Evolutionary conservation across 2,329 filamentous ascomycete genomes (phyloP), one percentile per base, ranked within the genome.

Genomic region (Diaporthe citri): DNA sequence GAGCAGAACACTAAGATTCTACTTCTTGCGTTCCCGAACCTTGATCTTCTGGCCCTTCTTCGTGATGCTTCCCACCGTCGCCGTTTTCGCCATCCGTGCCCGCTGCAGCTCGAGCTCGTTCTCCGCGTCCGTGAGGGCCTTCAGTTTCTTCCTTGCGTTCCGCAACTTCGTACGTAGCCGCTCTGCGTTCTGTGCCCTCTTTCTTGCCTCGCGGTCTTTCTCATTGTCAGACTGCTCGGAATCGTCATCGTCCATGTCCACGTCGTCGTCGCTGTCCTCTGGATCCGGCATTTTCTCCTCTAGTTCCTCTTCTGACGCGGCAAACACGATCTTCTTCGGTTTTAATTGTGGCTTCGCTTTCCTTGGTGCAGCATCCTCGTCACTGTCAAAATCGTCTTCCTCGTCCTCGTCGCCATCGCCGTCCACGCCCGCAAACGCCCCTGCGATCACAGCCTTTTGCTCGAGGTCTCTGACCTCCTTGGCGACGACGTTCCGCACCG

Each of bases 71-170:
- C 89, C 90, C 8, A 88, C 87, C 2, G 90, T 92, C 12, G 88
- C 85, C 77, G 90, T 91, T 85, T 93, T 93, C 48, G 90, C 90
- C 90, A 92, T 93, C 81, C 88, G 90, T 25, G 90, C 89, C 75
- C 88, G 86, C 82, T 92, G 90, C 72, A 90, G 75, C 76, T 91
- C 90, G 36, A 93, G 84, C 78, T 88, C 84, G 52, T 86, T 83
- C 82, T 93, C 91, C 34, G 90, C 88, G 31, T 87, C 84, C n/a
- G 87, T 84, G 39, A 93, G 83, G 2, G 85, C 85, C 79, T 86
- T 86, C 76, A 92, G 84, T 82, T 91, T 89, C 82, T 89, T 87
- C 77, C 85, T 87, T 8, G 89, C 87, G 28, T 81, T 83, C 71
- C 86, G 85, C 28, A 92, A 83, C 76, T 88, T 88, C 55, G 85